These are phyloP conservation scores for Fomes fomentarius DNA, from an alignment of 1,284 basidiomycete genomes.

Conservation along the genomic window DNA sequence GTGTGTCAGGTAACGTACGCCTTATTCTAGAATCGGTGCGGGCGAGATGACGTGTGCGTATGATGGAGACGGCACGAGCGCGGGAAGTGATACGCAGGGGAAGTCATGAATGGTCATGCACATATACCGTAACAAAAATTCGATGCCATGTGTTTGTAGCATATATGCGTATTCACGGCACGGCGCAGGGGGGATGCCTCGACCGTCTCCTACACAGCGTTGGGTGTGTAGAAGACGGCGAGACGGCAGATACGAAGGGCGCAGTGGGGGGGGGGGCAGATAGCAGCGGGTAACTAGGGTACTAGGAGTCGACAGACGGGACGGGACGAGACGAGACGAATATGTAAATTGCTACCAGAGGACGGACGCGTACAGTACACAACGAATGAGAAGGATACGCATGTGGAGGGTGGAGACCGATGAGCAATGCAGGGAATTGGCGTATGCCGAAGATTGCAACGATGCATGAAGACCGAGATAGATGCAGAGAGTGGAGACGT, in stretches of 20 bases:
- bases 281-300: constrained; percentile 9
- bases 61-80: too few relatives aligned
- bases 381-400: constrained; percentile 12
- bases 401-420: not conserved
- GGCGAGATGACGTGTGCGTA: too few relatives aligned
- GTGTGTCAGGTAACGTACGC: too few relatives aligned
- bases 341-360: not conserved
- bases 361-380: not conserved
- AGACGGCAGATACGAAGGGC: not conserved
- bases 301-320: too few relatives aligned
- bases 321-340: too few relatives aligned
- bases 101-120: too few relatives aligned
- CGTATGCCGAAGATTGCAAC: not conserved
- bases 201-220: not conserved
- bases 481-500: not conserved
- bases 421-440: not conserved
- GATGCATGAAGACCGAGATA: not conserved
- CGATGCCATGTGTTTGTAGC: too few relatives aligned
- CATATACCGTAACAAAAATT: too few relatives aligned
- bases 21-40: too few relatives aligned
- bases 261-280: not conserved
- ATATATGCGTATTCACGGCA: too few relatives aligned
- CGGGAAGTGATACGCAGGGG: too few relatives aligned
- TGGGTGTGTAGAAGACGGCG: not conserved
- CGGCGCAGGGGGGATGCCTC: too few relatives aligned